These are phyloP conservation scores for Lippia alba DNA, from an alignment of 305 asterid genomes.

Conservation along the genomic window DNA sequence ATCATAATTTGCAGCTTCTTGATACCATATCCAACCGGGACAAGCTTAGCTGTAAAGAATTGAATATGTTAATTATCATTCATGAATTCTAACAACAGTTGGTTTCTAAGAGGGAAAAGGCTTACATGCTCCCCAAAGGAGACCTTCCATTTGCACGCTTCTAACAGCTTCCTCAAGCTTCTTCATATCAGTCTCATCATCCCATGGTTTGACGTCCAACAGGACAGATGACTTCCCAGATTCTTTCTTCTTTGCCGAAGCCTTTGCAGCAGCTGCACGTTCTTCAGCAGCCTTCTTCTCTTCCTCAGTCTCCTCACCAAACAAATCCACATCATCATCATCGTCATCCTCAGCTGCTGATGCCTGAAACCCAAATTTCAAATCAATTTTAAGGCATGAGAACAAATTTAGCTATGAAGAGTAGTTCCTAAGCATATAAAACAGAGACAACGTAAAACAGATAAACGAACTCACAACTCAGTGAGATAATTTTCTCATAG, in stretches of 20 bases:
- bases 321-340: constrained; percentile 79
- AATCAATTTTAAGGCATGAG: not conserved
- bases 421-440: not conserved
- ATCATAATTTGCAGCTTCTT: constrained; percentile 89
- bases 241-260: constrained; percentile 80
- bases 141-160: constrained; percentile 76
- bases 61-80: not conserved
- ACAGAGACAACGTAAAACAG: not conserved
- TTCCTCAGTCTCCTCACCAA: constrained; percentile 93
- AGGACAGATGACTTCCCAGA: constrained; percentile 84
- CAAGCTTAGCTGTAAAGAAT: constrained; percentile 65
- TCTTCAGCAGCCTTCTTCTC: constrained; percentile 91
- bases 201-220: constrained; percentile 95
- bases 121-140: constrained; percentile 89
- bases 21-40: constrained; percentile 88
- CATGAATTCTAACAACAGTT: not conserved
- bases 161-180: constrained; percentile 90
- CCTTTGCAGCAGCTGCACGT: constrained; percentile 87
- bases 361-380: constrained; percentile 47
- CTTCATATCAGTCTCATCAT: constrained; percentile 93
- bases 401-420: no score
- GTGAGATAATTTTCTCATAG: no score
- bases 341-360: constrained; percentile 70
- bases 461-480: no score
- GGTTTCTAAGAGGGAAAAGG: not conserved